Evolutionary conservation across 306 rosid genomes (phyloP), one percentile per base, ranked within the genome.

Genomic region (Coriaria nepalensis): DNA sequence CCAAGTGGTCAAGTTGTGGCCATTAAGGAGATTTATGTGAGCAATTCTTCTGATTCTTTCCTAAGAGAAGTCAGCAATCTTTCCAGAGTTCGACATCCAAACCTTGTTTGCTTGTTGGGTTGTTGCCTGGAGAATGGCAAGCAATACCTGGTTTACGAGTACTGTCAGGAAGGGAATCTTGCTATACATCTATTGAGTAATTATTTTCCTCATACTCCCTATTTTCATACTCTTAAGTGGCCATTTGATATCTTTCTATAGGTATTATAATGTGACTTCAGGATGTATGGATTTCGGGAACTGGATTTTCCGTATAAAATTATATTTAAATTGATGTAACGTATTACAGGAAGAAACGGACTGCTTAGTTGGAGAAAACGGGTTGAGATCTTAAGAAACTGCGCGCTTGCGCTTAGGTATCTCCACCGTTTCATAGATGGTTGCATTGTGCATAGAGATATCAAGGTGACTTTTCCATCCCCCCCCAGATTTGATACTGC

Each of bases 1-100:
- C 96, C 96, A 0, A 87, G 94, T 38, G 96, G 96, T 1, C 96
- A 87, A 55, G 56, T 62, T 2, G 94, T 87, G 47, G 96, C 96
- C 8, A 70, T 87, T 62, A 83, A 87, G 60, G 83, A 87, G 55
- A 68, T 87, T 7, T 61, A 55, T 33, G 78, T 56, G 65, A 68
- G 73, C 56, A 78, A 62, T 58, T 66, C 61, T 6, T 60, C 72
- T 10, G 94, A 83, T 39, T 65, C 85, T 35, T 87, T 87, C 64
- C 56, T 69, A 2, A 40, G 79, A 35, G 96, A 87, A 60, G 81
- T 83, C 5, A 68, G 75, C 34, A 73, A 73, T 8, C 94, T 87
- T 53, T 78, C 96, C 0, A 80, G 79, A 78, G 68, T 83, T 71
- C 83, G 96, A 4, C 96, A 87, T 49, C 87, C 78, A 0, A 73